phyloP scores from a whole-genome alignment of 2,329 filamentous ascomycete species.

The Penicillium griseofulvum region DNA sequence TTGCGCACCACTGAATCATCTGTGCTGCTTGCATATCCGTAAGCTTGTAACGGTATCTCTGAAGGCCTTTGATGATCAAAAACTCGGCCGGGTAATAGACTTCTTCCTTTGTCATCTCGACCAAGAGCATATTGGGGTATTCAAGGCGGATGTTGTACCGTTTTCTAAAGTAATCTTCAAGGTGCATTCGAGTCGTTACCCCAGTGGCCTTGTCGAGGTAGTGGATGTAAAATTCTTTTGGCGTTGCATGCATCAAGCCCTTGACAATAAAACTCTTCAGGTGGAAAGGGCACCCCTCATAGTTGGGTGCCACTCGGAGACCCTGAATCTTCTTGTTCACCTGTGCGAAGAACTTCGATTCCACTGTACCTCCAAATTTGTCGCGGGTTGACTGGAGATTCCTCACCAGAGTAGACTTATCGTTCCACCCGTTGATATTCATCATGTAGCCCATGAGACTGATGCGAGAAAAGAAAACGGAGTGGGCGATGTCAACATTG shows the following conservation, averaged over 20 bases:
- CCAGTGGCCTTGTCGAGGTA: conserved; percentile 42
- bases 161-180: conserved; percentile 57
- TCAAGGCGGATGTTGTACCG: conserved; percentile 51
- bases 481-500: conserved; percentile 89
- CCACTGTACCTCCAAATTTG: conserved; percentile 23
- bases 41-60: conserved; percentile 59
- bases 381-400: conserved; percentile 24
- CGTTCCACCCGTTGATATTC: conserved; percentile 31
- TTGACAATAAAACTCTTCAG: conserved; percentile 52
- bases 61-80: conserved; percentile 52
- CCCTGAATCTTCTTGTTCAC: conserved; percentile 31
- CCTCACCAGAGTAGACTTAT: conserved; percentile 32
- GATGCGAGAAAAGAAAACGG: conserved; percentile 73
- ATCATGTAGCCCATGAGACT: conserved; percentile 37
- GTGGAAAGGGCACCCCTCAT: conserved; percentile 33
- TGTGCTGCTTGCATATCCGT: conserved; percentile 64
- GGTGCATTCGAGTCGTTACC: conserved; percentile 49
- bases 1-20: conserved; percentile 95
- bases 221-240: conserved; percentile 45
- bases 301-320: conserved; percentile 39
- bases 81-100: conserved; percentile 56
- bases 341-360: conserved; percentile 11
- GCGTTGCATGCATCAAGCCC: conserved; percentile 44
- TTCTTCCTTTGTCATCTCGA: conserved; percentile 55
- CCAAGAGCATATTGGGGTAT: conserved; percentile 53